Conservation (phyloP, 768 basidiomycete species). For the Naganishia friedmannii region DNA sequence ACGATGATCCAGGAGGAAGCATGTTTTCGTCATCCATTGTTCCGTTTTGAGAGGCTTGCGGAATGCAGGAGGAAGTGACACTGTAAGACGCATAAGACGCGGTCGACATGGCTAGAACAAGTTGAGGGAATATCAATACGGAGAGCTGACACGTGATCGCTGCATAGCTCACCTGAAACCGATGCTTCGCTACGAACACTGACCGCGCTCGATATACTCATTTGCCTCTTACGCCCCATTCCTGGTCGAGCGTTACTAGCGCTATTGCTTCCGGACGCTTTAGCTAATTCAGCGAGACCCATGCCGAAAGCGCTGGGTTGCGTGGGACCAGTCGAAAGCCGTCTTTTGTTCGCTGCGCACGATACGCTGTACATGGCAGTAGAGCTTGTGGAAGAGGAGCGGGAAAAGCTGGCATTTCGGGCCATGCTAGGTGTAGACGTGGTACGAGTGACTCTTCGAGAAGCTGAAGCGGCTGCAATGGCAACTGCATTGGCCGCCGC, state of each 20-base stretch:
- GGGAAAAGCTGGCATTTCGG: conserved; percentile 8
- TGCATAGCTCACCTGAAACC: conserved; percentile 17
- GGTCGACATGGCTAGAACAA: conserved; percentile 7
- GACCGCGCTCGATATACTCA: conserved; percentile 27
- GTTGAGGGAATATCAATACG: background rate
- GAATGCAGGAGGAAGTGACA: background rate
- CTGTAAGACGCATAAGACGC: conserved; percentile 25
- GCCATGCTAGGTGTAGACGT: conserved; percentile 6
- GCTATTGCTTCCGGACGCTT: conserved; percentile 4
- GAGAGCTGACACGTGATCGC: background rate
- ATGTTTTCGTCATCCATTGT: background rate
- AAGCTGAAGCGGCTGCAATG: background rate
- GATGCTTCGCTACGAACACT: conserved; percentile 29
- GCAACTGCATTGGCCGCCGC: conserved; percentile 5
- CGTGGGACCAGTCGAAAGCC: background rate
- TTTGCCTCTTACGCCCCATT: conserved; percentile 24
- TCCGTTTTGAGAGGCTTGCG: background rate
- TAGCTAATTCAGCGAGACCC: conserved; percentile 20
- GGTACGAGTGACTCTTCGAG: conserved; percentile 16
- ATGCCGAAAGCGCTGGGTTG: conserved; percentile 19
- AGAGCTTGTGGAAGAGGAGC: conserved; percentile 12
- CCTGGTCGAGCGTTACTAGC: conserved; percentile 1
- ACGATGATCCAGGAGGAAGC: background rate
- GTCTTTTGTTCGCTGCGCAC: conserved; percentile 14
- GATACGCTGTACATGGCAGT: conserved; percentile 15